These are phyloP conservation scores for Cladosporium sp. DNA, from an alignment of 2,329 filamentous ascomycete genomes.

Conservation along the genomic window DNA sequence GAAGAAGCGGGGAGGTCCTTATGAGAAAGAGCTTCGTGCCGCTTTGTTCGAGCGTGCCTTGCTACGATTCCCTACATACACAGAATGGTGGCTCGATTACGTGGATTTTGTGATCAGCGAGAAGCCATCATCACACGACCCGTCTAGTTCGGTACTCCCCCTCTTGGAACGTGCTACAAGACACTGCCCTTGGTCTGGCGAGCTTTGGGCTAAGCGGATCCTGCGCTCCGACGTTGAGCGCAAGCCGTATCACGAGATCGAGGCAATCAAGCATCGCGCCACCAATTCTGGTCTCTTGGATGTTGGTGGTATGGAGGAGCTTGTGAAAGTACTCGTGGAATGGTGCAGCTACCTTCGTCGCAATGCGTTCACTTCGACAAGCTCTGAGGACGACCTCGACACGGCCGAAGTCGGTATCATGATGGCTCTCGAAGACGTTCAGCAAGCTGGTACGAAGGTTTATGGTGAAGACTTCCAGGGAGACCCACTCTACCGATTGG, in stretches of 20 bases:
- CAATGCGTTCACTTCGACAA: conserved; percentile 71
- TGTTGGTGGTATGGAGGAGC: conserved; percentile 79
- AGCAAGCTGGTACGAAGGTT: conserved; percentile 72
- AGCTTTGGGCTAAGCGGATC: conserved; percentile 87
- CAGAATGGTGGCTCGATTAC: conserved; percentile 80
- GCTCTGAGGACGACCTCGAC: conserved; percentile 77
- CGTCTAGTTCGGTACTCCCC: conserved; percentile 55
- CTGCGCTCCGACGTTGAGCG: conserved; percentile 78
- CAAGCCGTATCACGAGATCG: conserved; percentile 75
- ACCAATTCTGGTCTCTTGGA: conserved; percentile 84
- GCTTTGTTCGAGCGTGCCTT: conserved; percentile 77
- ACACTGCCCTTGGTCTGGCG: conserved; percentile 91
- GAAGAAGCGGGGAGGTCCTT: conserved; percentile 50
- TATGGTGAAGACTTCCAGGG: conserved; percentile 76
- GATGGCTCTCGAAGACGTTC: conserved; percentile 81
- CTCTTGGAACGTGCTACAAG: conserved; percentile 78
- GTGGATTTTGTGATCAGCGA: conserved; percentile 66
- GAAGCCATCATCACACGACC: conserved; percentile 37
- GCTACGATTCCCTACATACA: conserved; percentile 69
- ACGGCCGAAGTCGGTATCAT: conserved; percentile 87
- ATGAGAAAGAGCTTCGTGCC: conserved; percentile 55
- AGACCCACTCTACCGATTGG: conserved; percentile 85
- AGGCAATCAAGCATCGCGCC: conserved; percentile 87
- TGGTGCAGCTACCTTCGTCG: conserved; percentile 95
- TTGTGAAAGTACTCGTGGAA: conserved; percentile 86